A percentile compares a stretch with the other conserved stretches of the same genome.
phyloP scores from a whole-genome alignment of 495 filamentous ascomycete species.

The Podospora fimiseda region DNA sequence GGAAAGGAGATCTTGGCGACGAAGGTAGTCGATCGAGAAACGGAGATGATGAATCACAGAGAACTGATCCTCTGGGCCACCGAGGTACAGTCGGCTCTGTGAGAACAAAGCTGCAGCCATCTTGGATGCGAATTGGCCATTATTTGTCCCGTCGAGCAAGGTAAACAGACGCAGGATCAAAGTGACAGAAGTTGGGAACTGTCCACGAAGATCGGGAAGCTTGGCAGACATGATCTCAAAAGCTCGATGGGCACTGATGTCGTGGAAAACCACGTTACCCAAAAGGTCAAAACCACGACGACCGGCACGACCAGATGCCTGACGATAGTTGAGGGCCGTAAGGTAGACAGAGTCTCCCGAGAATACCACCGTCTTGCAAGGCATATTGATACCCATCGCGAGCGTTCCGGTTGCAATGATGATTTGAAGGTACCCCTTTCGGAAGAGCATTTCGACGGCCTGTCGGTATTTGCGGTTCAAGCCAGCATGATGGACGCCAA shows the following conservation, averaged over 20 bases:
- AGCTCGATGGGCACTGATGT: constrained; percentile 47
- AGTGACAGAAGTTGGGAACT: constrained; percentile 71
- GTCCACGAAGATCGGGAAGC: constrained; percentile 65
- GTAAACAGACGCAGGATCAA: constrained; percentile 63
- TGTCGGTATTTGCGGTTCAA: constrained; percentile 73
- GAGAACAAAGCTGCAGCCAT: constrained; percentile 61
- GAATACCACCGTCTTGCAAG: constrained; percentile 75
- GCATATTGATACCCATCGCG: constrained; percentile 78
- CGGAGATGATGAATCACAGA: constrained; percentile 67
- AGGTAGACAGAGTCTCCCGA: constrained; percentile 63
- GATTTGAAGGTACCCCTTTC: constrained; percentile 64
- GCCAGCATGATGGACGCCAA: constrained; percentile 72
- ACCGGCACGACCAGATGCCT: constrained; percentile 69
- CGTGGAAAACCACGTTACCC: constrained; percentile 74
- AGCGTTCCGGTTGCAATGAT: constrained; percentile 73
- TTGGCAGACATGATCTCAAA: constrained; percentile 61
- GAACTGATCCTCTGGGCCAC: constrained; percentile 52
- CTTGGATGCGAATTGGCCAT: constrained; percentile 52
- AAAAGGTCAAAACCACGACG: constrained; percentile 74
- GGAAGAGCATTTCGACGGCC: constrained; percentile 64
- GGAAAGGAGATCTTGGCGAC: constrained; percentile 58
- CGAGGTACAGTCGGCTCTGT: constrained; percentile 61
- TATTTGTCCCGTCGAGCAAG: constrained; percentile 57
- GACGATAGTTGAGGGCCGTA: constrained; percentile 68
- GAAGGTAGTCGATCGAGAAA: constrained; percentile 75